Evolutionary conservation across 495 filamentous ascomycete genomes (phyloP), one percentile per base, ranked within the genome.

Genomic region (Pyrenopolyporus hunteri): DNA sequence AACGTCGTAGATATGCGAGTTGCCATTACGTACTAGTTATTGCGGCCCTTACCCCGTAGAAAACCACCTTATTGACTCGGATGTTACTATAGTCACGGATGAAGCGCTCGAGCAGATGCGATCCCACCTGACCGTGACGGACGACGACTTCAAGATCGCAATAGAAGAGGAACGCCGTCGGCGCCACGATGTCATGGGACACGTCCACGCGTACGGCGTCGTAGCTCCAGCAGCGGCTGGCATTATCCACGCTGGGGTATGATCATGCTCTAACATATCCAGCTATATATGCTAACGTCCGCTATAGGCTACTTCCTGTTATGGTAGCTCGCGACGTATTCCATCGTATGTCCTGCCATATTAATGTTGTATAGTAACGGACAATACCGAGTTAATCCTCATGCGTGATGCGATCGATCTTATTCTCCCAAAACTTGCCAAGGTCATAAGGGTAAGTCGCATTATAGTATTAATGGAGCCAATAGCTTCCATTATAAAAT

Each of bases 301-400:
- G 0, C 51, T 11, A 33, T 44, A 59, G 55, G 55, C 55, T 20
- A 59, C 55, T 35, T 59, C 55, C 0, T 59, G 55, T 35, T 59
- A 35, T 16, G 55, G 55, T 59, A 59, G 16, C 3, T 6, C 2
- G 11, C 13, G 20, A 36, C 10, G 9, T 17, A 44, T n/a, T 10
- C 9, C 26, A 2, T 25, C 6, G 8, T 20, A 6, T 5, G 1
- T 11, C 10, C 0, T 5, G 4, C 23, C 2, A 19, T 36, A 42
- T 51, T 59, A 17, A 59, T 33, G 9, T n/a, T 40, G 7, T 58
- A 25, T 31, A 69, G 70, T 78, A 44, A 93, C 90, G 42, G 93
- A 98, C 70, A 96, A 96, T 61, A 87, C 90, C 22, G 93, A 98
- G 64, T 74, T 96, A 39, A 93, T 97, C 65, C 85, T 97, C 70